Evolutionary conservation across 441 rosid genomes (phyloP), one percentile per base, ranked within the genome.

Genomic region (Capsella rubella): DNA sequence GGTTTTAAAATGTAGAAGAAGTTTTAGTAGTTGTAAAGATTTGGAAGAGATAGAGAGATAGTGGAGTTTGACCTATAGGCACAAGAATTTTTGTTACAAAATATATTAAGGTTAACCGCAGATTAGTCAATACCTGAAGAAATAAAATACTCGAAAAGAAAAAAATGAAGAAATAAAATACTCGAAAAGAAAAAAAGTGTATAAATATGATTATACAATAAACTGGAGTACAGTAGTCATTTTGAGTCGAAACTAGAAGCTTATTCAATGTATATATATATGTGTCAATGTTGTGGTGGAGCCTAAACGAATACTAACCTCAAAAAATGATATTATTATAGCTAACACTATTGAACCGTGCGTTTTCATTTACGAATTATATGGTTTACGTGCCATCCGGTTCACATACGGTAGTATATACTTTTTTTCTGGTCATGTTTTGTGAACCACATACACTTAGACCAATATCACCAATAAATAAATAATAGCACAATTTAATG

Each of bases 81-180:
- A 78, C 43, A 66, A 53, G 39, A 32, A 63, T 71, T 82, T 39
- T 57, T 73, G 45, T 67, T 67, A 58, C 54, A 64, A 76, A 59
- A 71, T 28, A 71, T 28, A 4, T 16, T 21, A 53, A 72, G 35
- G 64, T 54, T n/a, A 29, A 16, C 21, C 14, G 49, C 40, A 53
- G 57, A 73, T 78, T 71, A 77, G 94, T 89, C 94, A 89, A 85
- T 84, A 87, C 91, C 86, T 85, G 83, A 84, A 85, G 82, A 81
- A 66, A 52, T 75, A 81, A 58, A 68, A 62, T 71, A 67, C 73
- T 77, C 74, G 0, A 2, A 8, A 59, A 77, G 58, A 51, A 31
- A 69, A 51, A 21, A 21, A 0, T 16, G 83, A 84, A 85, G 82
- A 81, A 66, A 52, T 75, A 81, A 58, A 68, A 62, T 71, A 67